Percentiles rank a stretch among this genome's conserved stretches.
Conservation (phyloP, 73 alveolate species). For the Tetrahymena malaccensis region DNA sequence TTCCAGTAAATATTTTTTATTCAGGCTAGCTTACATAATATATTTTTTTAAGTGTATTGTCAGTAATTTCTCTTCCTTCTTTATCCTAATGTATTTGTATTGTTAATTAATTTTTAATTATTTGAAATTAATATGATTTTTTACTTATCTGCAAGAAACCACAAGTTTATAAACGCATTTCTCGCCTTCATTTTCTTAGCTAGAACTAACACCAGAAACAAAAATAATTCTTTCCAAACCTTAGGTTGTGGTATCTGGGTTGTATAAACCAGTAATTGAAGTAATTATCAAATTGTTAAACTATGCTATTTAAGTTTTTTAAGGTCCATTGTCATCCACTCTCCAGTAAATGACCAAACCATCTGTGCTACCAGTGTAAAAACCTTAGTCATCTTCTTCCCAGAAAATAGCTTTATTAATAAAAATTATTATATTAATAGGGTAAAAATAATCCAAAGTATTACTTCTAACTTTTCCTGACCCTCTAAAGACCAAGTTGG, state of each 20-base stretch:
- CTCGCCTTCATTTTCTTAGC: not conserved
- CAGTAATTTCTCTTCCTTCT: slow-evolving; percentile 31
- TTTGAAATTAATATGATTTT: too few relatives aligned
- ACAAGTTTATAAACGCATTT: not conserved
- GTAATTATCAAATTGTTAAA: not conserved
- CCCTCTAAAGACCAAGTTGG: slow-evolving; percentile 35
- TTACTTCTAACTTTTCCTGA: slow-evolving; percentile 33
- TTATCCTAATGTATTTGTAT: not conserved
- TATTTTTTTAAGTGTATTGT: slow-evolving; percentile 34
- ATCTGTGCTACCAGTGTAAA: slow-evolving; percentile 77
- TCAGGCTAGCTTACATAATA: slow-evolving; percentile 29
- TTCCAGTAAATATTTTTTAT: slow-evolving; percentile 44
- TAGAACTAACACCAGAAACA: not conserved
- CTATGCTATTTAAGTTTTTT: slow-evolving; percentile 4
- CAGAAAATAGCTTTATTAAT: slow-evolving; percentile 52
- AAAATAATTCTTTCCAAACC: not conserved
- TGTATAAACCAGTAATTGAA: not conserved
- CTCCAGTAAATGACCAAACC: slow-evolving; percentile 79
- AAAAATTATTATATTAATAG: too few relatives aligned
- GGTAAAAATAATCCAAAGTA: too few relatives aligned
- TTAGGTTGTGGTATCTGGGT: not conserved
- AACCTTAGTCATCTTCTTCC: slow-evolving; percentile 88
- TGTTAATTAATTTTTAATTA: not conserved
- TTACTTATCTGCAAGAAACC: not conserved
- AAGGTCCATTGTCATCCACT: slow-evolving; percentile 54